Percentiles rank a stretch among this genome's conserved stretches.
Evolutionary conservation across 2,329 filamentous ascomycete genomes (phyloP).

Genomic region (Fusarium paranaense): DNA sequence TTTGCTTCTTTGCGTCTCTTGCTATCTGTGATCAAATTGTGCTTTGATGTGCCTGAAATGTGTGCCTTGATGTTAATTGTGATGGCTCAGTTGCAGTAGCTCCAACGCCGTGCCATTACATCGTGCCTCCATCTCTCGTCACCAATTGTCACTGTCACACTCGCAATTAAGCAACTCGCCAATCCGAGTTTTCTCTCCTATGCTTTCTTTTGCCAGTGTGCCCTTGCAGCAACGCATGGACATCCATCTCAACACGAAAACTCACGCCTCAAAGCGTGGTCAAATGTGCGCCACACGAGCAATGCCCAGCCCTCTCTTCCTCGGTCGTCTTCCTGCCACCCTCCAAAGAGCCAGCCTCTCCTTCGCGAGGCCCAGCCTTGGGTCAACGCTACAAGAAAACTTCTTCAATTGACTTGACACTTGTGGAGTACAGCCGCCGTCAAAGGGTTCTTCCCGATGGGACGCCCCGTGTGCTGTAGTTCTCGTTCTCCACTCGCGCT

Average conservation of each 20-base stretch:
- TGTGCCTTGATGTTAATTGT: conserved; percentile 13
- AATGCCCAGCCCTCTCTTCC: conserved; percentile 7
- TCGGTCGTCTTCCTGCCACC: conserved; percentile 24
- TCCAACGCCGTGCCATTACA: conserved; percentile 5
- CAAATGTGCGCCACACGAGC: conserved; percentile 23
- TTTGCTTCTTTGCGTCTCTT: not conserved
- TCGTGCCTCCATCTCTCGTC: conserved; percentile 9
- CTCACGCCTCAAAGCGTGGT: conserved; percentile 4
- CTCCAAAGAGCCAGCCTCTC: not conserved
- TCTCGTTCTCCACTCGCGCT: conserved; percentile 34
- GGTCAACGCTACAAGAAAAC: conserved; percentile 11
- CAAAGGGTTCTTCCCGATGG: conserved; percentile 47
- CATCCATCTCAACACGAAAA: not conserved
- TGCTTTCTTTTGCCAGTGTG: not conserved
- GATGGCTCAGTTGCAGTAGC: conserved; percentile 27
- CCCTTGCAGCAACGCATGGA: conserved; percentile 22
- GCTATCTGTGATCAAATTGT: conserved; percentile 11
- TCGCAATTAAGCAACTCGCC: not conserved
- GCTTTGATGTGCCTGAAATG: conserved; percentile 28
- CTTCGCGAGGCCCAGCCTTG: conserved; percentile 10
- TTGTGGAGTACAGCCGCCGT: conserved; percentile 39
- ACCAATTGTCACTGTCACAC: conserved; percentile 18
- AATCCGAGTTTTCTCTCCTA: not conserved
- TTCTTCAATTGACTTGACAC: conserved; percentile 35
- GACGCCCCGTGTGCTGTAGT: conserved; percentile 33